Base-by-base conservation (phyloP, 2,329 filamentous ascomycete species). In the Cordyceps cateniannulata region DNA sequence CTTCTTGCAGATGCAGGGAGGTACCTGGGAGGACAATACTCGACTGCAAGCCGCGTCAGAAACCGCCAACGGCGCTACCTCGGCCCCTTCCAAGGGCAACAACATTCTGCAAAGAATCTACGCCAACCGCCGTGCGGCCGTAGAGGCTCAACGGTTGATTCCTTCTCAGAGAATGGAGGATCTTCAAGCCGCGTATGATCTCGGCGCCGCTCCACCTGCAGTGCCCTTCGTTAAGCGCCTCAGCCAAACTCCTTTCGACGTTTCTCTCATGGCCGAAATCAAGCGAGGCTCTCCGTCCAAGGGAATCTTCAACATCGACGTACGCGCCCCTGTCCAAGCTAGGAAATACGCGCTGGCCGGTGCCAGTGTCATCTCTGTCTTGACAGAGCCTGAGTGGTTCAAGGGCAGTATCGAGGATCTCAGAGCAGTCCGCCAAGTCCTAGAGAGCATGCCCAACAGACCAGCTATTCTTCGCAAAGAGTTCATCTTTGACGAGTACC, bases 351-450 rank as follows among this genome's bases (percentile, higher is more conserved):
- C 96, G 10, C 82, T 95, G 56, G 93, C 95, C 7, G 96, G 95
- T 16, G 95, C 95, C 52, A 98, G 93, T 71, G 91, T 96, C 44
- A 99, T 99, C 66, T 98, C 95, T 1, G 95, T 99, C n/a, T 83
- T 99, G 51, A 99, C 95, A 0, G 95, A 99, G 75, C 95, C 96
- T 0, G 90, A 98, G 70, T 99, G 95, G 95, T 99, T 99, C 81
- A 98, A 97, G 77, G 95, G 95, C 52, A 96, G 89, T 74, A 93
- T 99, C 63, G 93, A 99, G 62, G 95, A 99, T 71, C 78, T 99
- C 59, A 85, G 90, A 63, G 86, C 88, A 38, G 95, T 98, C 32
- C 86, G 95, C 49, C 90, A 93, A 73, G 92, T 90, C 53, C 78
- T 99, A n/a, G 85, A 92, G 67, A 88, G 89, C 14, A 92, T 99